Evolutionary conservation across 2,329 filamentous ascomycete genomes (phyloP), one percentile per base, ranked within the genome.

Genomic region (Aspergillus ochraceus): DNA sequence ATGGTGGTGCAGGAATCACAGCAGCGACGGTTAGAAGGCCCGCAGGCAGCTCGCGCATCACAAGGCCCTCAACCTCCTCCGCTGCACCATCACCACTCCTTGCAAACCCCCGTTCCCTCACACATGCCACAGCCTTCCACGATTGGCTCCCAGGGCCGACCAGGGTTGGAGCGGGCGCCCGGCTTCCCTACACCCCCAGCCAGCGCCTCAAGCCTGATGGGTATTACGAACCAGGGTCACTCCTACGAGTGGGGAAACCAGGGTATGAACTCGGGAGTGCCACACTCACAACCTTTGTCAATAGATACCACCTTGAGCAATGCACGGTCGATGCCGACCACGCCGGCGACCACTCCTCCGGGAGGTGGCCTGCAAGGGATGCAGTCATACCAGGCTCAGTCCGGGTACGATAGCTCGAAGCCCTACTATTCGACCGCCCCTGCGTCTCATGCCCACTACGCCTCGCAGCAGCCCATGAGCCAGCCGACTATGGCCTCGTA

Each of bases 111-210:
- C 4, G 80, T 86, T 61, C 81, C 81, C 47, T 79, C 81, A 24
- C 82, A 84, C 64, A 81, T 87, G 69, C 87, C 90, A 19, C 90
- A 94, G 69, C 86, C 86, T 49, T 77, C 88, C 73, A 79, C 83
- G 26, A 86, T 91, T 70, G 85, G 86, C 54, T 81, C 84, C 39
- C 82, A 86, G 42, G 80, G 79, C 51, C 88, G 94, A 49, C 92
- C 92, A 8, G 83, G 86, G 6, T 79, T 96, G 42, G 93, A 97
- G 64, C 87, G 94, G 55, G 89, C 92, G 17, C 90, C 97, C 74
- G 96, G 92, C 2, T 97, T 97, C 77, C 93, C 94, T 3, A 97
- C 94, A 3, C 94, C 94, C 39, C 93, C 94, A 1, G 91, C 93
- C 0, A 97, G 91, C 74, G 90, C 92, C n/a, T 95, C 92, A 0